Base-by-base conservation (phyloP, 371 early-diverging fungal species). In the Mucor circinelloides region DNA sequence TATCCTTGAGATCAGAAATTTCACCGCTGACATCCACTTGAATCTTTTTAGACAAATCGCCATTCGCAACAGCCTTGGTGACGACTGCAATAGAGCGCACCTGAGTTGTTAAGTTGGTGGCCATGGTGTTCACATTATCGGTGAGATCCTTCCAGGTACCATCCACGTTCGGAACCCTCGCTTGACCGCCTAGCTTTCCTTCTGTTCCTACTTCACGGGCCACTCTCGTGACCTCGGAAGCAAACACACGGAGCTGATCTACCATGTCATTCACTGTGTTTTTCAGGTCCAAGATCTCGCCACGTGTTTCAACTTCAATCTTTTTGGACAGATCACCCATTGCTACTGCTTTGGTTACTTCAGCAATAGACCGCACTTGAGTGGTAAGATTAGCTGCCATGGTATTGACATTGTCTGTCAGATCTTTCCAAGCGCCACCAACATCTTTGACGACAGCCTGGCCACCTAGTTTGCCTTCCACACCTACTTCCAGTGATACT, bases 351-450 rank as follows among this genome's bases (percentile, higher is more conserved):
- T 72, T 80, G 25, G 73, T 72, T 0, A 72, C 73, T 28, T 56
- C 60, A 34, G 84, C 81, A 42, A 87, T 83, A 42, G 78, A 82
- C 0, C 86, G 75, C 1, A 80, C 84, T 64, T 89, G 89, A 6
- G 74, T 76, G 0, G 89, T 89, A n/a, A 86, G 55, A 64, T 89
- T 89, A 19, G 71, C 58, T 0, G 85, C 89, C 89, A 89, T 88
- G 10, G 74, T 77, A 68, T 88, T 88, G n/a, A 88, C 89, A 42
- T 84, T 88, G 48, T 85, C 81, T 0, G 87, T 87, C 28, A 88
- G 63, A n/a, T 76, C 77, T 54, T 82, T 84, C 89, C 89, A 88
- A 0, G 82, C 80, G 4, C 89, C 87, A 10, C 76, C 86, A 0
- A 88, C 85, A 38, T 73, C 79, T 10, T 74, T 64, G 2, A 88